Percentiles rank a stretch among this genome's conserved stretches.
Conservation (phyloP, 2,329 filamentous ascomycete species). For the Verticillium isaacii region DNA sequence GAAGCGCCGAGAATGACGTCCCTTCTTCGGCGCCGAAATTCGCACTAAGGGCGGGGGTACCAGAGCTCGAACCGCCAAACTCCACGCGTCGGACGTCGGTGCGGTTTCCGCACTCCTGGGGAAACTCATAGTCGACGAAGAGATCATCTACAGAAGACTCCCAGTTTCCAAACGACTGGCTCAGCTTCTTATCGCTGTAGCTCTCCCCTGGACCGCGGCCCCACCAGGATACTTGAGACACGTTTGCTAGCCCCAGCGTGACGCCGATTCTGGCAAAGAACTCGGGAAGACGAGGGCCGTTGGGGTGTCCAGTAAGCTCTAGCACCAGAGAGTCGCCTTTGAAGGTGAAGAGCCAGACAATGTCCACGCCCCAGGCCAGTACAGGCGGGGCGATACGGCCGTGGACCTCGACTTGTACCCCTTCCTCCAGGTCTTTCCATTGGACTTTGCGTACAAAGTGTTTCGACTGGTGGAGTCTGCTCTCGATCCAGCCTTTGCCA, state of each 20-base stretch:
- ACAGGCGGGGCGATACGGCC: conserved; percentile 40
- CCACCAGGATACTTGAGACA: conserved; percentile 34
- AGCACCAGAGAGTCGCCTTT: conserved; percentile 28
- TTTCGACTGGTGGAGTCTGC: conserved; percentile 3
- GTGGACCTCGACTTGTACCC: conserved; percentile 24
- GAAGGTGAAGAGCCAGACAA: conserved; percentile 34
- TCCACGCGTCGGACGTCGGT: conserved; percentile 42
- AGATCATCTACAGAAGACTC: conserved; percentile 31
- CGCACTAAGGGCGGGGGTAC: conserved; percentile 32
- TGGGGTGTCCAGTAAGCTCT: conserved; percentile 29
- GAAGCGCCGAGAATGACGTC: conserved; percentile 51
- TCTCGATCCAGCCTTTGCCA: conserved; percentile 7
- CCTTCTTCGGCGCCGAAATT: conserved; percentile 39
- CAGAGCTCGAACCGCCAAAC: conserved; percentile 2
- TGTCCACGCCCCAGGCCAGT: conserved; percentile 35
- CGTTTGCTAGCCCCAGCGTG: conserved; percentile 28
- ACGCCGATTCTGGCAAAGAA: conserved; percentile 45
- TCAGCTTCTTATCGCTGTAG: conserved; percentile 46
- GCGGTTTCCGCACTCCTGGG: conserved; percentile 49
- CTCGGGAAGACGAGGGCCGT: conserved; percentile 28
- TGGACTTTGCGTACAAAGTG: conserved; percentile 8
- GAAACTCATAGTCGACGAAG: conserved; percentile 44
- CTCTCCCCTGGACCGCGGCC: conserved; percentile 46
- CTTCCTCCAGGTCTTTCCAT: conserved; percentile 13
- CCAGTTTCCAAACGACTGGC: conserved; percentile 35